Conservation (phyloP, 2,329 filamentous ascomycete genomes). For the Fusarium praegraminearum region DNA sequence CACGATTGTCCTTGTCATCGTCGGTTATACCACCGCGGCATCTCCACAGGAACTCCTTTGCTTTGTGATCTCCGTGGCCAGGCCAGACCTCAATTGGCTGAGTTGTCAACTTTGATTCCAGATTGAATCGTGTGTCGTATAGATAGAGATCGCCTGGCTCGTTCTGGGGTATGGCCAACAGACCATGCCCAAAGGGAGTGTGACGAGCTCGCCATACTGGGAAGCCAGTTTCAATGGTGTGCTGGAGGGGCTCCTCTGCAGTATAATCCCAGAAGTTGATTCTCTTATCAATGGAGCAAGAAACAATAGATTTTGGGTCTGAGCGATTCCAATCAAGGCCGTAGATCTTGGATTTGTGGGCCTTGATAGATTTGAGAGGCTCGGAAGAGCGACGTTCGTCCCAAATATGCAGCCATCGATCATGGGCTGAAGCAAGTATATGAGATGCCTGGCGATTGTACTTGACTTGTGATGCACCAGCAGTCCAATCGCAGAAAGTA, state of each 20-base stretch:
- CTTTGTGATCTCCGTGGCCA: conserved; percentile 74
- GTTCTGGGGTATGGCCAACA: conserved; percentile 92
- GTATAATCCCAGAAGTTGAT: conserved; percentile 93
- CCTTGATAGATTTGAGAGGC: conserved; percentile 85
- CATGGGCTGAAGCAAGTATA: conserved; percentile 90
- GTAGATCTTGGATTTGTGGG: conserved; percentile 93
- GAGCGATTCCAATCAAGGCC: conserved; percentile 94
- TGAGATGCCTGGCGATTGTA: conserved; percentile 91
- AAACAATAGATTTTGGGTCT: conserved; percentile 77
- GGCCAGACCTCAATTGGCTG: conserved; percentile 69
- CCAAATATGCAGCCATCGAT: conserved; percentile 89
- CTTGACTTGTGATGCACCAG: conserved; percentile 94
- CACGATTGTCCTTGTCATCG: conserved; percentile 81
- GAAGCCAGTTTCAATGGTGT: conserved; percentile 83
- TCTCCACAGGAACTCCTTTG: conserved; percentile 93
- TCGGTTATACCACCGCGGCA: conserved; percentile 75
- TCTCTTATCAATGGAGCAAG: conserved; percentile 90
- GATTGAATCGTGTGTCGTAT: conserved; percentile 74
- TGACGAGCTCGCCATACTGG: conserved; percentile 93
- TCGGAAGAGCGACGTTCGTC: conserved; percentile 83
- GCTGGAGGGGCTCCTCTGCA: conserved; percentile 74
- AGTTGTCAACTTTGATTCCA: conserved; percentile 59
- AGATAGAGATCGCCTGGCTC: conserved; percentile 87
- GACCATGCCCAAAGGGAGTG: conserved; percentile 87
- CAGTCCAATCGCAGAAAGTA: conserved; percentile 92